phyloP scores from a whole-genome alignment of 208 protist genomes.

The Crithidia expoeki region DNA sequence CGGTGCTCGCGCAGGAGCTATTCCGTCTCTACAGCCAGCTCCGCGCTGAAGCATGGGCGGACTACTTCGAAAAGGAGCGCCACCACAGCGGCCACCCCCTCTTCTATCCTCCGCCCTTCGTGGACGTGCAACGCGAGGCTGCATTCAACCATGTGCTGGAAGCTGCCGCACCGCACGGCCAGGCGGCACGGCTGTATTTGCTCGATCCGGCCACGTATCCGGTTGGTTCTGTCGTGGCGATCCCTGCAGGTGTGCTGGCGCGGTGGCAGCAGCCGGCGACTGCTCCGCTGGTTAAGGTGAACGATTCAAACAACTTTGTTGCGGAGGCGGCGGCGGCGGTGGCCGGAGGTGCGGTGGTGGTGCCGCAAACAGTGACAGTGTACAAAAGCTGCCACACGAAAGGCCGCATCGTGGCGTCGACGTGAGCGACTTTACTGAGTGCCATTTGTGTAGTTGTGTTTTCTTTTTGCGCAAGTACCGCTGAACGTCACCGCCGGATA shows the following conservation, averaged over 20 bases:
- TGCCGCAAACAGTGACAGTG: constrained; percentile 24
- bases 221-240: constrained; percentile 51
- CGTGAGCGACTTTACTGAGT: neutral
- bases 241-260: constrained; percentile 35
- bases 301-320: constrained; percentile 56
- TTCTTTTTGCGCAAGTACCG: neutral
- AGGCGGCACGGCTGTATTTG: constrained; percentile 58
- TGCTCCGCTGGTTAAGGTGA: constrained; percentile 34
- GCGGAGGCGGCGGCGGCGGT: constrained; percentile 41
- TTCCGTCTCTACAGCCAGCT: constrained; percentile 45
- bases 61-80: constrained; percentile 68
- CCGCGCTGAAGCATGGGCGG: constrained; percentile 62
- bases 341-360: constrained; percentile 5
- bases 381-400: constrained; percentile 12
- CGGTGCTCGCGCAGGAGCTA: constrained; percentile 19
- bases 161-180: constrained; percentile 54
- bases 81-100: constrained; percentile 47
- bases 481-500: too few relatives aligned
- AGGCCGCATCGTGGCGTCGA: constrained; percentile 1
- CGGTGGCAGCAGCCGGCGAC: constrained; percentile 28
- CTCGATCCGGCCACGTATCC: constrained; percentile 44
- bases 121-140: constrained; percentile 36
- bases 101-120: constrained; percentile 36
- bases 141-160: constrained; percentile 35
- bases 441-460: neutral